Evolutionary conservation across 345 rosid genomes (phyloP).

Genomic region (Eucalyptus fibrosa): DNA sequence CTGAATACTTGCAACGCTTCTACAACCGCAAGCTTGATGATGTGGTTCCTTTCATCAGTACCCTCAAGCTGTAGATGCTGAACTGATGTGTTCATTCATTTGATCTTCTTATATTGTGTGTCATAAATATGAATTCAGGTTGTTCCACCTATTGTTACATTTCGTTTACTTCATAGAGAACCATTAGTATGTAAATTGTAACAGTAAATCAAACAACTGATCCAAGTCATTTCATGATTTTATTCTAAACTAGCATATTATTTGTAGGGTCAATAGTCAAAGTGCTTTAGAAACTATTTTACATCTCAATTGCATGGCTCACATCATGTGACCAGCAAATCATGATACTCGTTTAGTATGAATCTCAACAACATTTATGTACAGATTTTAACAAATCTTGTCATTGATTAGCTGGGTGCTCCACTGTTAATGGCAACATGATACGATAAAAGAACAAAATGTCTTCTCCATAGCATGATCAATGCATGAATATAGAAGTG

Average conservation of each 20-base stretch:
- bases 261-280: neutral
- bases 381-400: neutral
- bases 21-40: constrained; percentile 2
- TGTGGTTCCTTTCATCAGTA: constrained; percentile 1
- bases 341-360: neutral
- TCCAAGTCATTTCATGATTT: neutral
- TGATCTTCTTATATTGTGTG: neutral
- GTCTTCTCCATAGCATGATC: neutral
- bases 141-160: neutral
- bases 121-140: neutral
- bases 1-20: constrained; percentile 1
- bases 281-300: neutral
- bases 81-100: neutral
- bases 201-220: neutral
- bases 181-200: neutral
- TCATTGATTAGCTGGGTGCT: neutral
- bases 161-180: neutral
- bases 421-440: neutral
- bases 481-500: neutral
- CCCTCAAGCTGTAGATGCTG: neutral
- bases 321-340: neutral
- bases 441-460: neutral
- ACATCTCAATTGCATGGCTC: neutral
- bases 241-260: neutral
- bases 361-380: neutral